Evolutionary conservation across 108 stramenopile species (phyloP), one percentile per base, ranked within the genome.

Genomic region (Craspedostauros australis): DNA sequence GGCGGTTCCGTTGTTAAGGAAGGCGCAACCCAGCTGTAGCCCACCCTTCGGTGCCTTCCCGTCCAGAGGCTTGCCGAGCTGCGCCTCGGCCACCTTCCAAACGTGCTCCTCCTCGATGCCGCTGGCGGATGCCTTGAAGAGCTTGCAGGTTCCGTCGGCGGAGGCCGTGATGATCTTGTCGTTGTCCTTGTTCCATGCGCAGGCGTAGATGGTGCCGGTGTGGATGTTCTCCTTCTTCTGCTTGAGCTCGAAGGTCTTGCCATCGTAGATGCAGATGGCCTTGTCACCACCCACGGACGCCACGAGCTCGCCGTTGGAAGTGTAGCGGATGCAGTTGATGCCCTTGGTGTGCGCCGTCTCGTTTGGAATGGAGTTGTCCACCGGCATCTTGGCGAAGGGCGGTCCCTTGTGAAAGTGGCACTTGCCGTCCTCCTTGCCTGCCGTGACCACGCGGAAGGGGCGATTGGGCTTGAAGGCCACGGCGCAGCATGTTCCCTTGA

Each of bases 131-230:
- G 76, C 71, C 40, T 66, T 58, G 48, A 88, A 72, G 52, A 96
- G 62, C 46, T 88, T 84, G 47, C 75, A 82, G 24, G 87, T 94
- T 24, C 96, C 96, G 73, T 98, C 95, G 8, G 95, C 95, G 0
- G 85, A 82, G 26, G 91, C 77, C 0, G 97, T 98, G 16, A 92
- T 62, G 2, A 98, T 29, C 40, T 68, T 53, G 5, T 72, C 66
- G n/a, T 84, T 80, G 50, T 77, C 79, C 11, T 76, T 50, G 57
- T 64, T 71, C 82, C 91, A 96, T 3, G 86, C 75, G 56, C 91
- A 85, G 11, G 79, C 67, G 67, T 91, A 98, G 47, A 98, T 91
- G 46, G 82, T 82, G 26, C 84, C 90, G 15, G 57, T 41, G 59
- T 91, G 93, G 19, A 79, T 70, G 29, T 64, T 57, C 23, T 79